Percentiles rank a stretch among this genome's conserved stretches.
These are phyloP conservation scores for Pseudogymnoascus sp. DNA, from an alignment of 2,329 filamentous ascomycete species.

Conservation along the genomic window DNA sequence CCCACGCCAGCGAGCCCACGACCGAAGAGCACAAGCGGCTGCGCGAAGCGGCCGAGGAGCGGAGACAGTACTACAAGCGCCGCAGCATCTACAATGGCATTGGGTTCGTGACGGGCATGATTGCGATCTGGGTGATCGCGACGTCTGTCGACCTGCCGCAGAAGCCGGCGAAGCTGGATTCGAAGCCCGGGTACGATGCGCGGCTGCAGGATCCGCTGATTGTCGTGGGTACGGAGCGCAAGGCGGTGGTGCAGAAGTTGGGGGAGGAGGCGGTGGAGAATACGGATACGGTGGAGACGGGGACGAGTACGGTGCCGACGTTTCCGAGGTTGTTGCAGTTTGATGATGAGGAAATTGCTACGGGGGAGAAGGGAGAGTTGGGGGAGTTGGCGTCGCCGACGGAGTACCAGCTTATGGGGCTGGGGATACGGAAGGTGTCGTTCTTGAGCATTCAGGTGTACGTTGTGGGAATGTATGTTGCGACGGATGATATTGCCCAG, in stretches of 20 bases:
- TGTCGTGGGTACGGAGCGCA: conserved; percentile 24
- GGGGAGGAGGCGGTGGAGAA: conserved; percentile 32
- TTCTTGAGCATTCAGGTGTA: conserved; percentile 90
- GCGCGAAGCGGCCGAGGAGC: conserved; percentile 10
- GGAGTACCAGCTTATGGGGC: conserved; percentile 81
- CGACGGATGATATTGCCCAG: conserved; percentile 70
- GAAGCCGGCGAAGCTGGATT: conserved; percentile 19
- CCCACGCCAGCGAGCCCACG: background rate
- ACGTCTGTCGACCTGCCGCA: conserved; percentile 23
- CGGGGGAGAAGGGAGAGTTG: background rate
- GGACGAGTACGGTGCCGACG: conserved; percentile 26
- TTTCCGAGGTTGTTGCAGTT: conserved; percentile 27
- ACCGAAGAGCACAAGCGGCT: conserved; percentile 1
- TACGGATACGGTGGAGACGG: conserved; percentile 29
- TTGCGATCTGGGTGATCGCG: conserved; percentile 27
- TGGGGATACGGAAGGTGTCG: conserved; percentile 83
- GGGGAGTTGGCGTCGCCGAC: conserved; percentile 30
- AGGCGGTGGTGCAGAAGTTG: conserved; percentile 25
- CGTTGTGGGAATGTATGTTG: conserved; percentile 86
- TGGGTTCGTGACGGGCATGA: conserved; percentile 25
- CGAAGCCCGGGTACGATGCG: conserved; percentile 6
- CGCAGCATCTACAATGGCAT: conserved; percentile 24
- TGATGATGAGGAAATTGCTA: conserved; percentile 18
- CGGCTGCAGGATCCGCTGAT: conserved; percentile 23
- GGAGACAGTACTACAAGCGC: conserved; percentile 25